Evolutionary conservation across 345 rosid species (phyloP), one percentile per base, ranked within the genome.

Genomic region (Geranium brycei): DNA sequence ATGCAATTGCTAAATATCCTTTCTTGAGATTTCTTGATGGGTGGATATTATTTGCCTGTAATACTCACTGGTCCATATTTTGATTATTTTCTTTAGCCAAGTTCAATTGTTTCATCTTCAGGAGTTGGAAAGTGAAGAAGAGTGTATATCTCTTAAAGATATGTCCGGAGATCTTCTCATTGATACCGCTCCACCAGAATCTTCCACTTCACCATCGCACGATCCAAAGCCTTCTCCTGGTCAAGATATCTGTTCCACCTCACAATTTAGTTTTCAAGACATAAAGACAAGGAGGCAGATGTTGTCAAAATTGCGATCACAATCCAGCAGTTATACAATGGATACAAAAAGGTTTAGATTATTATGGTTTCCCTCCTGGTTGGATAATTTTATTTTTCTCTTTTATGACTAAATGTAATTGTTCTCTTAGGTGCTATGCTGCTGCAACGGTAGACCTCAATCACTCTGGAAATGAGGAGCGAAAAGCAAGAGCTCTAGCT

Each of bases 391-490:
- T 47, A 15, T 3, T 47, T 47, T 47, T 47, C 14, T 47, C 3
- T 47, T 47, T 47, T 47, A 6, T 11, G 12, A 47, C 12, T 47
- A 13, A 47, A 47, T 47, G 3, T 47, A 47, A 6, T 47, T 47
- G 53, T 47, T 13, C 53, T 47, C 53, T 47, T 72, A 90, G 91
- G 79, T 80, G 75, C 67, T 93, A 82, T 77, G 76, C 87, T 16
- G 97, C 91, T 74, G 99, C 99, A 38, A 85, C 97, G 8, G 75
- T 93, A 66, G 96, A 88, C 72, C 79, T 86, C 61, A 81, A 96
- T 72, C 96, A 85, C 68, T 87, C 80, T 15, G 91, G 83, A 65
- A 82, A 86, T 68, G 97, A 85, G 73, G 99, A 87, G 77, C 77
- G 81, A 61, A 93, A 85, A 79, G 82, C 82, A 70, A 72, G 81